A percentile compares a stretch with the other conserved stretches of the same genome.
These are phyloP conservation scores for Pyricularia pennisetigena DNA, from an alignment of 2,329 filamentous ascomycete genomes.

Conservation along the genomic window DNA sequence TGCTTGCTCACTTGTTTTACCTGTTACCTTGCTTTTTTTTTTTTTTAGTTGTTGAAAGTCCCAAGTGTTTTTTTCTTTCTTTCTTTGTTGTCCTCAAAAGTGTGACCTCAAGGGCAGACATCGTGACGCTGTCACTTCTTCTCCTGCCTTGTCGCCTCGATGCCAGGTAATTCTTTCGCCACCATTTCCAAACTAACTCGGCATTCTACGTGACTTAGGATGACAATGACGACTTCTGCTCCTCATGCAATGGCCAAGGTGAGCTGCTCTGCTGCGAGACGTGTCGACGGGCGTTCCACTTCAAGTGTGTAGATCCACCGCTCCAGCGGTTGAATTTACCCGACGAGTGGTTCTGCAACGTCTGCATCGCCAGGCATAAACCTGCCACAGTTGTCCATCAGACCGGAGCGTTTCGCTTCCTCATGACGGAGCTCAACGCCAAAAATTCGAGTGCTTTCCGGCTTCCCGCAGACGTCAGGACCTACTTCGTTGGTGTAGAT, in stretches of 20 bases:
- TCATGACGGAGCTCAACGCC: conserved; percentile 56
- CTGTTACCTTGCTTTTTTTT: conserved; percentile 7
- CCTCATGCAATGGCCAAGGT: conserved; percentile 73
- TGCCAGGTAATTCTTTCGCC: neutral
- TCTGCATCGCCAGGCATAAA: conserved; percentile 46
- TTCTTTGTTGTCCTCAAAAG: neutral
- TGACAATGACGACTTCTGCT: conserved; percentile 87
- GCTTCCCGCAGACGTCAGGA: conserved; percentile 61
- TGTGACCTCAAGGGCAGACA: no score
- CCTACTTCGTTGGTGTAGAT: conserved; percentile 70
- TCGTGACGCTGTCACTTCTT: no score
- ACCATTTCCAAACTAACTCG: neutral
- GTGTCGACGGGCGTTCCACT: conserved; percentile 84
- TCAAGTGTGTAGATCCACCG: conserved; percentile 77
- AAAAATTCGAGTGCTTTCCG: conserved; percentile 64
- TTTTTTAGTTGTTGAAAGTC: no score
- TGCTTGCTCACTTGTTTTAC: conserved; percentile 4
- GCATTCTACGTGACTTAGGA: conserved; percentile 24
- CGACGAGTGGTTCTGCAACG: conserved; percentile 79
- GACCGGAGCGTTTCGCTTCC: conserved; percentile 48
- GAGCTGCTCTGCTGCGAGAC: conserved; percentile 89
- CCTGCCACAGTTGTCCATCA: conserved; percentile 34
- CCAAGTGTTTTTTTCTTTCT: conserved; percentile 8
- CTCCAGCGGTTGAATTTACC: conserved; percentile 54
- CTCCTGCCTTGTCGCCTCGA: neutral